A percentile compares a stretch with the other conserved stretches of the same genome.
phyloP scores from a whole-genome alignment of 2,329 filamentous ascomycete genomes.

The Huntiella omanensis region DNA sequence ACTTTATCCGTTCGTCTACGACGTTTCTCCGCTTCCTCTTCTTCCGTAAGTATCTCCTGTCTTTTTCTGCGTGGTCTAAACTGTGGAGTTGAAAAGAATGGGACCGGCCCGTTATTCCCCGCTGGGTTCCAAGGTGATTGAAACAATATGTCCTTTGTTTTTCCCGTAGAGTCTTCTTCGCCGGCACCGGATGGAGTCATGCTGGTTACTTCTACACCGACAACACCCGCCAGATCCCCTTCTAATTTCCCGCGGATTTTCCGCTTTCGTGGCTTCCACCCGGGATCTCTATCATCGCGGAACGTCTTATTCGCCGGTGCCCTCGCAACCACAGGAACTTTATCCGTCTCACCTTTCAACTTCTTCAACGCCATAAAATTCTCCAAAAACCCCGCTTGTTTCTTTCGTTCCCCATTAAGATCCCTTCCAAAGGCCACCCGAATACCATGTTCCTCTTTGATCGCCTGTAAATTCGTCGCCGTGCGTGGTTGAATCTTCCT shows the following conservation, averaged over 20 bases:
- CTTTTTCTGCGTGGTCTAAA: slow-evolving; percentile 9
- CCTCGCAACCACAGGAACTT: slow-evolving; percentile 40
- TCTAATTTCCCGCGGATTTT: slow-evolving; percentile 3
- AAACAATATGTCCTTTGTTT: slow-evolving; percentile 11
- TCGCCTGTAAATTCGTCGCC: slow-evolving; percentile 17
- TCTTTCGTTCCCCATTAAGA: slow-evolving; percentile 27
- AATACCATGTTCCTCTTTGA: slow-evolving; percentile 23
- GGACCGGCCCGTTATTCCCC: not conserved
- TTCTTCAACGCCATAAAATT: slow-evolving; percentile 46
- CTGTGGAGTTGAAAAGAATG: slow-evolving; percentile 9
- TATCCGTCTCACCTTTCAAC: slow-evolving; percentile 43
- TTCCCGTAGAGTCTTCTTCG: not conserved
- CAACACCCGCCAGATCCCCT: not conserved
- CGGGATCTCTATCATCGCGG: slow-evolving; percentile 23
- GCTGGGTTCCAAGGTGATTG: slow-evolving; percentile 15
- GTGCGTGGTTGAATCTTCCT: slow-evolving; percentile 35
- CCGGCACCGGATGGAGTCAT: not conserved
- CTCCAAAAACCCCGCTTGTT: slow-evolving; percentile 41
- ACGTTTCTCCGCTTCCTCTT: slow-evolving; percentile 1
- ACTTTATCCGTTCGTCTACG: slow-evolving; percentile 3
- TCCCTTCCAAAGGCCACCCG: slow-evolving; percentile 27
- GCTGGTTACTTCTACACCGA: not conserved
- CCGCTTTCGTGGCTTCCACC: slow-evolving; percentile 16
- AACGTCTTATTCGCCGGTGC: slow-evolving; percentile 24
- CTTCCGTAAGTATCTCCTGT: slow-evolving; percentile 2